A percentile compares a stretch with the other conserved stretches of the same genome.
These are phyloP conservation scores for Leucocoprinus sp. DNA, from an alignment of 768 basidiomycete species.

Conservation along the genomic window DNA sequence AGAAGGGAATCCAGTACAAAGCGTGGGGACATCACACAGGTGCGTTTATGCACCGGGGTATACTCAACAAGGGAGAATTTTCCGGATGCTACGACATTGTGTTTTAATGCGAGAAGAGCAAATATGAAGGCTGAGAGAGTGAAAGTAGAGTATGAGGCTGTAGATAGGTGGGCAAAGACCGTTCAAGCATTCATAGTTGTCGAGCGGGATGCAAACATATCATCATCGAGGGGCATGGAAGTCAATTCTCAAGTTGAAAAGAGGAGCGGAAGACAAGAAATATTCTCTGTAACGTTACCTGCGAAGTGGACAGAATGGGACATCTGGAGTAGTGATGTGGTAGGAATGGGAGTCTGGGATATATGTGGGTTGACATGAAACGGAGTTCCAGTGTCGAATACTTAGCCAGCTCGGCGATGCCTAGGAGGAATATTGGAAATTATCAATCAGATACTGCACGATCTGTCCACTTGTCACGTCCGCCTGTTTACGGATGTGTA, in stretches of 20 bases:
- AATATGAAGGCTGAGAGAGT: slow-evolving; percentile 5
- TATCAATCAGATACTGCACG: too few relatives aligned
- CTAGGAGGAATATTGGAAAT: too few relatives aligned
- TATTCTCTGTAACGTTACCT: slow-evolving; percentile 14
- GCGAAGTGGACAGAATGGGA: slow-evolving; percentile 25
- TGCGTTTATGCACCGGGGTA: slow-evolving; percentile 5
- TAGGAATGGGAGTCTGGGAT: slow-evolving; percentile 25
- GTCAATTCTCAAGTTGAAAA: background rate
- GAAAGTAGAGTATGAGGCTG: slow-evolving; percentile 3
- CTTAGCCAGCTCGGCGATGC: too few relatives aligned
- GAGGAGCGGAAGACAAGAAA: slow-evolving; percentile 3
- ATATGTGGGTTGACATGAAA: slow-evolving; percentile 14
- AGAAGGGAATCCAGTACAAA: slow-evolving; percentile 1
- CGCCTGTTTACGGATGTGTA: too few relatives aligned
- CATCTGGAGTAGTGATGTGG: slow-evolving; percentile 27
- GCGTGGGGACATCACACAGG: background rate
- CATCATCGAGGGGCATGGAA: background rate
- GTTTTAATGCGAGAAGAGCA: slow-evolving; percentile 5
- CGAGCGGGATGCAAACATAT: slow-evolving; percentile 1
- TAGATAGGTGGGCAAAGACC: slow-evolving; percentile 5
- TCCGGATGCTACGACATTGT: slow-evolving; percentile 4
- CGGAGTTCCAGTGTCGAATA: too few relatives aligned
- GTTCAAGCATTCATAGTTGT: background rate
- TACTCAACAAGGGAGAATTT: slow-evolving; percentile 5
- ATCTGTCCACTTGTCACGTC: too few relatives aligned